Base-by-base conservation (phyloP, 371 early-diverging fungal genomes). In the Apophysomyces sp. region DNA sequence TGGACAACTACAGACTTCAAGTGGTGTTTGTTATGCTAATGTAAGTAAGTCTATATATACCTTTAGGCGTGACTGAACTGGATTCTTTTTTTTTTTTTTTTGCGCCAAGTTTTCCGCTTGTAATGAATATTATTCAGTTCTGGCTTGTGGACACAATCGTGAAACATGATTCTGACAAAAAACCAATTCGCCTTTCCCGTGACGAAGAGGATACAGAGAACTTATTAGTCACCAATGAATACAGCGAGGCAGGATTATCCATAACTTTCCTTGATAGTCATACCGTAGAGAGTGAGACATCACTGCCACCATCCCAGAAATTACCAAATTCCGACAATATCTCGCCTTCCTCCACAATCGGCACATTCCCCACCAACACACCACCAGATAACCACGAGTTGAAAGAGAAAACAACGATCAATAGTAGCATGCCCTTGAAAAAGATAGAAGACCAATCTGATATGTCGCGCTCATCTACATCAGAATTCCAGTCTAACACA, bases 71-170 rank as follows among this genome's bases (percentile, higher is more conserved):
- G 31, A 24, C 7, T 1, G 15, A 16, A 16, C 40, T 0, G 11
- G 9, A 56, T 9, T 16, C 12, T 58, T 18, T 57, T 12, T 53
- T 18, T 24, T 29, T 52, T n/a, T 52, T 9, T 54, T 56, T 49
- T 40, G 21, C 15, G n/a, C n/a, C n/a, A 61, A 77, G 78, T 8
- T 72, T 86, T 34, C 85, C 86, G 0, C 55, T 86, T 18, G 68
- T 80, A 13, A 81, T 88, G 85, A 85, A 86, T 54, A 85, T 83
- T 34, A 67, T 84, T 32, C 88, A 88, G 65, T 88, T 85, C 71
- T 88, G 88, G 86, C 68, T 86, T 18, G 75, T 84, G 53, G 88
- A 86, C 61, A 82, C 83, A 9, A 82, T 89, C 55, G 81, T 89
- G 29, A 88, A 86, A 58, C 84, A 87, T 65, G 83, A 73, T 36